These are phyloP conservation scores for Arthrobotrys musiformis DNA, from an alignment of 2,329 filamentous ascomycete species.

Conservation along the genomic window DNA sequence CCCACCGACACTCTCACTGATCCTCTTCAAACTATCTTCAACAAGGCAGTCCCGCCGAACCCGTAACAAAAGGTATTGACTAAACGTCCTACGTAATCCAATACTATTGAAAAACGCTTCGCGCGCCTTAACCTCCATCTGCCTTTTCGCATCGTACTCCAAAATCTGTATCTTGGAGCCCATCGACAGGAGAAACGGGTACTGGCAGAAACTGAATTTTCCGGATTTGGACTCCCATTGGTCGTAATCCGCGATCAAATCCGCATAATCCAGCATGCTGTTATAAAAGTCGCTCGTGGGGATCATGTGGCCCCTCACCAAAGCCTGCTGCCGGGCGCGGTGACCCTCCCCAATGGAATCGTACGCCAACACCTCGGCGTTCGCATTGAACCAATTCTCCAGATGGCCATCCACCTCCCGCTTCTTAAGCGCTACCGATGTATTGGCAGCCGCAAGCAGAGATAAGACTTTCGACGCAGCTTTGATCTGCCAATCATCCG, in stretches of 20 bases:
- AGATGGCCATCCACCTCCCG: conserved; percentile 20
- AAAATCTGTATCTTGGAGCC: conserved; percentile 91
- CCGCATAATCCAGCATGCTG: conserved; percentile 84
- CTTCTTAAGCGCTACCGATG: conserved; percentile 61
- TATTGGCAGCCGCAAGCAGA: conserved; percentile 84
- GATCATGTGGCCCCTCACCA: conserved; percentile 73
- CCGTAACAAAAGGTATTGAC: conserved; percentile 79
- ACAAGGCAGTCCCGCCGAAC: conserved; percentile 86
- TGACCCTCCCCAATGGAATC: conserved; percentile 33
- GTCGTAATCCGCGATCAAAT: conserved; percentile 86
- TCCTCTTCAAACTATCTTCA: conserved; percentile 84
- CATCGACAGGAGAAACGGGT: conserved; percentile 89
- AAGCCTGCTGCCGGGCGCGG: conserved; percentile 62
- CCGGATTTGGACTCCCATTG: conserved; percentile 80
- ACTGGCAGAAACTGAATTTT: conserved; percentile 89
- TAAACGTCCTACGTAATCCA: conserved; percentile 76
- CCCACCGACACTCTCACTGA: conserved; percentile 84
- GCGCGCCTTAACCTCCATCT: conserved; percentile 88
- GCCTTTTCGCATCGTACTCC: conserved; percentile 84
- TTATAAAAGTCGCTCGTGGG: conserved; percentile 89
- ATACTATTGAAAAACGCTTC: conserved; percentile 94
- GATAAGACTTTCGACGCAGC: conserved; percentile 83
- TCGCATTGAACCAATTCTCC: conserved; percentile 49
- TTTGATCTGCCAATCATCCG: conserved; percentile 89
- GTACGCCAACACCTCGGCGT: conserved; percentile 23